phyloP scores from a whole-genome alignment of 495 filamentous ascomycete genomes.

The Neurospora sublineolata region DNA sequence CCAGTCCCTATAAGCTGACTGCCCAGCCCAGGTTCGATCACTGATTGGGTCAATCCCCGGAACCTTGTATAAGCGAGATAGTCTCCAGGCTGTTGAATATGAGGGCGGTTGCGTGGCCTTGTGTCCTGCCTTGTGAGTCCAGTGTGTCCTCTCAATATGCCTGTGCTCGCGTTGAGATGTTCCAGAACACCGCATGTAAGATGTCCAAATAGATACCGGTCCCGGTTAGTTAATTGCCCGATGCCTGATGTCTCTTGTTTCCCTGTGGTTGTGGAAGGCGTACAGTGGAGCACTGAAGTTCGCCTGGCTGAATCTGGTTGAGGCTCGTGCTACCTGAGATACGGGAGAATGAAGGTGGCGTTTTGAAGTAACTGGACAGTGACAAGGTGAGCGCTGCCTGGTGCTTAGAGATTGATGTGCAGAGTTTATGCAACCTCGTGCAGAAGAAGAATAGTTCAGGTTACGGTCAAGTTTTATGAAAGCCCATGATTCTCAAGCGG shows the following conservation, averaged over 20 bases:
- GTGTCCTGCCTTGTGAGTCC: background rate
- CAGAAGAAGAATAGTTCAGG: background rate
- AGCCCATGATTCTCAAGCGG: background rate
- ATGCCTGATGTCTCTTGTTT: background rate
- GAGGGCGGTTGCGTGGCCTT: background rate
- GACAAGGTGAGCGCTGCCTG: slow-evolving; percentile 1
- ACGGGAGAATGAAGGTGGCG: background rate
- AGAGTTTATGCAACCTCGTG: background rate
- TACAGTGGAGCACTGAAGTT: background rate
- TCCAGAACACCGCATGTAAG: background rate
- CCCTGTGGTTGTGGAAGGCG: background rate
- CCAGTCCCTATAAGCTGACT: background rate
- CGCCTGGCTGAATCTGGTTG: slow-evolving; percentile 3
- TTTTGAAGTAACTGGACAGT: background rate
- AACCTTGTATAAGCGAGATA: background rate
- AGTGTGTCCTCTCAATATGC: background rate
- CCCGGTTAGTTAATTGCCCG: background rate
- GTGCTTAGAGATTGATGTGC: background rate
- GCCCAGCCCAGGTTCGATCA: background rate
- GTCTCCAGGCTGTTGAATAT: background rate
- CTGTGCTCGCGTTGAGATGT: background rate
- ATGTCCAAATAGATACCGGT: background rate
- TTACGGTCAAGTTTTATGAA: background rate
- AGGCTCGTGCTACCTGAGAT: slow-evolving; percentile 12
- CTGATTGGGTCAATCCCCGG: background rate